Evolutionary conservation across 495 filamentous ascomycete genomes (phyloP).

Genomic region (Penicillium crystallinum): DNA sequence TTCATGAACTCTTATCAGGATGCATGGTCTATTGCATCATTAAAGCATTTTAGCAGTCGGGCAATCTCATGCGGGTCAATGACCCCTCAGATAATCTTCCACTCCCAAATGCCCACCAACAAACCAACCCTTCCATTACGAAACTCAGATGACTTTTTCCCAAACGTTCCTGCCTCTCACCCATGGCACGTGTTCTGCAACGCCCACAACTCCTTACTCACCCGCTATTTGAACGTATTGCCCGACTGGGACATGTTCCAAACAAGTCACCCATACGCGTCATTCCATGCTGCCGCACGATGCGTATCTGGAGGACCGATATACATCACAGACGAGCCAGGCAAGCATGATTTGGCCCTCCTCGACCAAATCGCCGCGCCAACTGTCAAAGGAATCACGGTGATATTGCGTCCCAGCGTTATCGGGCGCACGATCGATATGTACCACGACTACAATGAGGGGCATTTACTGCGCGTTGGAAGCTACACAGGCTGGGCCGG

Average conservation of each 20-base stretch:
- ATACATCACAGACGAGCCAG: conserved; percentile 87
- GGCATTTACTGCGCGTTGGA: conserved; percentile 68
- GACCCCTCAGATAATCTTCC: conserved; percentile 76
- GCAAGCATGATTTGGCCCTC: conserved; percentile 66
- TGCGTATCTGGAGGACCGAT: conserved; percentile 89
- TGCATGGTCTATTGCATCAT: conserved; percentile 72
- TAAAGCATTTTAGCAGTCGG: conserved; percentile 70
- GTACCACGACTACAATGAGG: conserved; percentile 70
- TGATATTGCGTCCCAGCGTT: conserved; percentile 70
- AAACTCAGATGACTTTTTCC: conserved; percentile 94
- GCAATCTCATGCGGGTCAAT: conserved; percentile 93
- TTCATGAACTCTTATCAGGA: conserved; percentile 75
- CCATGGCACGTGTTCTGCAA: conserved; percentile 95
- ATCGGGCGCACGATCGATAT: conserved; percentile 64
- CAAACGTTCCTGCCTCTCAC: conserved; percentile 68
- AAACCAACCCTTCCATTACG: conserved; percentile 65
- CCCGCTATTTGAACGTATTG: conserved; percentile 63
- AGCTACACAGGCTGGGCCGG: conserved; percentile 61
- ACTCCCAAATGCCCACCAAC: conserved; percentile 70
- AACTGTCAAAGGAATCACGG: conserved; percentile 61
- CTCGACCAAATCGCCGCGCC: conserved; percentile 72
- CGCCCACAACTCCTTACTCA: conserved; percentile 83
- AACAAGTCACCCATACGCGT: conserved; percentile 68
- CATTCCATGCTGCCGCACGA: conserved; percentile 83
- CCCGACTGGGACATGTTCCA: conserved; percentile 99